phyloP scores from a whole-genome alignment of 1,284 basidiomycete genomes.

The Microbotryum violaceum region DNA sequence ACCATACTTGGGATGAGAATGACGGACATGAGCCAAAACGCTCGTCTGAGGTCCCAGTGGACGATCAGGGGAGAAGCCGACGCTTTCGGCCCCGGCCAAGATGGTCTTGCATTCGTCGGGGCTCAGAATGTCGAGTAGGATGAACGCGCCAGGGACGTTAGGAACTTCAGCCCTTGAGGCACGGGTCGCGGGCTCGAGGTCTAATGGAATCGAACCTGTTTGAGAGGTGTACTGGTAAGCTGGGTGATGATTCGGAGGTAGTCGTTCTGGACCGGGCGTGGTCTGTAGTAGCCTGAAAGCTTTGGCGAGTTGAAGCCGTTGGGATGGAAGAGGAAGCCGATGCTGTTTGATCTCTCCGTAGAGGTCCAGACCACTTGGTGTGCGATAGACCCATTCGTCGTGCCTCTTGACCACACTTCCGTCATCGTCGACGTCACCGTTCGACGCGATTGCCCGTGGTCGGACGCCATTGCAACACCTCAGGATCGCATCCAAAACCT shows the following conservation, averaged over 20 bases:
- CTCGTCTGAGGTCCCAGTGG: conserved; percentile 45
- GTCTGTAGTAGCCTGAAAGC: conserved; percentile 36
- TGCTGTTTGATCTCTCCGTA: conserved; percentile 13
- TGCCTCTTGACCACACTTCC: conserved; percentile 21
- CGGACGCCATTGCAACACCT: conserved; percentile 39
- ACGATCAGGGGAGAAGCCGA: conserved; percentile 50
- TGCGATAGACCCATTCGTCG: conserved; percentile 20
- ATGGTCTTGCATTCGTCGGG: conserved; percentile 47
- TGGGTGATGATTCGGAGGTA: conserved; percentile 49
- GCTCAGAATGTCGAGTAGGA: conserved; percentile 49
- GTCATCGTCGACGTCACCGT: conserved; percentile 11
- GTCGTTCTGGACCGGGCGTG: conserved; percentile 44
- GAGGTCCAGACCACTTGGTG: conserved; percentile 6
- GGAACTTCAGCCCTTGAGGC: conserved; percentile 41
- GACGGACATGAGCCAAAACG: conserved; percentile 45
- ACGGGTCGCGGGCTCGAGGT: conserved; percentile 31
- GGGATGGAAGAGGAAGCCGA: background rate
- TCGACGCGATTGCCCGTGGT: conserved; percentile 10
- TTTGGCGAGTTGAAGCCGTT: conserved; percentile 6
- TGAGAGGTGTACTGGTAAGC: conserved; percentile 48
- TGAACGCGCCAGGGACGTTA: conserved; percentile 46
- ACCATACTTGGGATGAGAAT: no score
- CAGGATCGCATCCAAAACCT: conserved; percentile 50
- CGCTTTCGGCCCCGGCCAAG: conserved; percentile 45
- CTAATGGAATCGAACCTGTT: conserved; percentile 44